These are phyloP conservation scores for Plasmodium cynomolgi DNA, from an alignment of 169 alveolate species.

Conservation along the genomic window DNA sequence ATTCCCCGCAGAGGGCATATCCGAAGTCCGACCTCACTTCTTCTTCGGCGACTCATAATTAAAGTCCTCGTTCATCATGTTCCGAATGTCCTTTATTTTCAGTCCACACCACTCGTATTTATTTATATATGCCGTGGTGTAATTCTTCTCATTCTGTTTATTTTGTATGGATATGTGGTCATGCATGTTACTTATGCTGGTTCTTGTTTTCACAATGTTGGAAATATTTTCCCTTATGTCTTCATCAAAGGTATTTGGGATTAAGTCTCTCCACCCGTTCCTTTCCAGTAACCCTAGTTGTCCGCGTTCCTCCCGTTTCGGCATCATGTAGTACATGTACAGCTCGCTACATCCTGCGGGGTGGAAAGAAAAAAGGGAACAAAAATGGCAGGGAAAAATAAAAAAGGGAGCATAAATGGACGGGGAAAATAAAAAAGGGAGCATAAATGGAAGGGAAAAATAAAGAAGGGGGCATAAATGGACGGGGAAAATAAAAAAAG, in stretches of 20 bases:
- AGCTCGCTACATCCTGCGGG: conserved; percentile 83
- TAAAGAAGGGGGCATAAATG: neutral
- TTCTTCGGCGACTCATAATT: conserved; percentile 63
- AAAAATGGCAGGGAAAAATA: neutral
- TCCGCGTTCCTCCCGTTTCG: conserved; percentile 82
- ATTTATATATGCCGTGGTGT: conserved; percentile 50
- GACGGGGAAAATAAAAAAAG: neutral
- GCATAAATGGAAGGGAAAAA: conserved; percentile 1
- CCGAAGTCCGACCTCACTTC: neutral
- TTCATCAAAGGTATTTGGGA: conserved; percentile 75
- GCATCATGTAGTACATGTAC: conserved; percentile 87
- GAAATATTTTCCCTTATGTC: conserved; percentile 80
- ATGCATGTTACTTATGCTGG: conserved; percentile 27
- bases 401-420: neutral
- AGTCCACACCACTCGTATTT: conserved; percentile 76
- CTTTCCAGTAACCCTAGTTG: conserved; percentile 78
- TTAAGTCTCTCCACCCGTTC: conserved; percentile 87
- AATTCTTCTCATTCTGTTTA: conserved; percentile 59
- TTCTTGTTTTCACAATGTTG: conserved; percentile 40
- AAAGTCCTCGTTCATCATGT: conserved; percentile 59
- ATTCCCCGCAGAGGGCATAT: neutral
- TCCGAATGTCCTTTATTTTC: conserved; percentile 57
- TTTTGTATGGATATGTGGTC: conserved; percentile 51
- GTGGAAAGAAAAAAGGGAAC: neutral
- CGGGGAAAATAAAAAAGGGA: neutral